Base-by-base conservation (phyloP, 108 stramenopile genomes). In the Nitzschia palea region DNA sequence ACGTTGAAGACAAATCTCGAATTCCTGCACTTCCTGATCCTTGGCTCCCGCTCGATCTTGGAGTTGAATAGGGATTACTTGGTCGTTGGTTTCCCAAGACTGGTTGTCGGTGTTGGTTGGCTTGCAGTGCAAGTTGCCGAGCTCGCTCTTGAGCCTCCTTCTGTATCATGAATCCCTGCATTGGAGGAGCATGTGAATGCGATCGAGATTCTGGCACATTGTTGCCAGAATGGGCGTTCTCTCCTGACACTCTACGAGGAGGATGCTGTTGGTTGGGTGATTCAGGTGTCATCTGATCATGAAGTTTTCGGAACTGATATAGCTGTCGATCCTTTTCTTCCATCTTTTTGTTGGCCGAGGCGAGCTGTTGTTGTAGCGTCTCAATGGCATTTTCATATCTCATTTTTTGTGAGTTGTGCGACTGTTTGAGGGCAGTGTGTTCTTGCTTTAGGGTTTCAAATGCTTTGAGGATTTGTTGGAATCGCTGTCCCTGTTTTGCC, bases 81-180 rank as follows among this genome's bases (percentile, higher is more conserved):
- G 25, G 1, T 37, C 9, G 48, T 10, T 17, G 45, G 30, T 28
- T 4, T 12, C 67, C 67, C 29, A 68, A 9, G 1, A 56, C 17
- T n/a, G 67, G 67, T 32, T 4, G 25, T 0, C 67, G 55, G 10
- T 45, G 55, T 0, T 68, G 67, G 0, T 55, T 10, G 3, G 54
- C 32, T 22, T 68, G 55, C 27, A 68, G 26, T 0, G 33, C 44
- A 8, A 40, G 71, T 45, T 80, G 81, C 14, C 68, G 74, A 15
- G 83, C 79, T 14, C 60, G 58, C 40, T 79, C 74, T 32, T 77
- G 70, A 18, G 81, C 81, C 68, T 86, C 75, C 40, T 79, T 79
- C 52, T 82, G 84, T 44, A 73, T 80, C 69, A 82, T 80, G 40
- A 86, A 70, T 6, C 81, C 81, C 45, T 79, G 72, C 36, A 86